A percentile compares a stretch with the other conserved stretches of the same genome.
Evolutionary conservation across 2,329 filamentous ascomycete genomes (phyloP).

Genomic region (Zymoseptoria tritici): DNA sequence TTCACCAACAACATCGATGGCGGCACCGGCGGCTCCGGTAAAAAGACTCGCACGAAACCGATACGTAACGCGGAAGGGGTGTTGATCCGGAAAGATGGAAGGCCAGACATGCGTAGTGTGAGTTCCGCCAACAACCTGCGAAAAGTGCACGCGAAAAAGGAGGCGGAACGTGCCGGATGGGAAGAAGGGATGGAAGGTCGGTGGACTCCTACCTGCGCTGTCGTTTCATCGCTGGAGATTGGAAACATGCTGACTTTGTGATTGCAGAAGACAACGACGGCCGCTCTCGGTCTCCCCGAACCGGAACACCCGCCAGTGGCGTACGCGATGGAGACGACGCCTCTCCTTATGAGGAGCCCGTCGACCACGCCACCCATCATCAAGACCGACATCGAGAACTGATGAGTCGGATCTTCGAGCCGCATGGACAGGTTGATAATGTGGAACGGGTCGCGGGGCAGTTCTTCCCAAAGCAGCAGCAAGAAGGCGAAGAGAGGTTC

Average conservation of each 20-base stretch:
- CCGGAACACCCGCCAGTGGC: constrained; percentile 16
- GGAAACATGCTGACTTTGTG: constrained; percentile 1
- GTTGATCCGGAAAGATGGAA: constrained; percentile 45
- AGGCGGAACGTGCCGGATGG: constrained; percentile 30
- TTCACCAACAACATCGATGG: constrained; percentile 9
- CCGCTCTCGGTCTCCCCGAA: constrained; percentile 5
- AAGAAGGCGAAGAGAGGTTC: constrained; percentile 2
- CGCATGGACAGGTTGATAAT: constrained; percentile 11
- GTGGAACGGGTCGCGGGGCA: constrained; percentile 13
- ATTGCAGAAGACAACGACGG: constrained; percentile 14
- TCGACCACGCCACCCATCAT: constrained; percentile 4
- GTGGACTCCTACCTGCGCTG: constrained; percentile 7
- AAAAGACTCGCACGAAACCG: constrained; percentile 45
- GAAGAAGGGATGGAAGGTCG: constrained; percentile 16
- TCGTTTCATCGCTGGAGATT: constrained; percentile 11
- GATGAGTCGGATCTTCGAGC: constrained; percentile 27
- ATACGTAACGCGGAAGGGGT: constrained; percentile 44
- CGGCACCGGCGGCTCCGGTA: constrained; percentile 21
- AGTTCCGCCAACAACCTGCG: constrained; percentile 45
- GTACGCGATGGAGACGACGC: constrained; percentile 12
- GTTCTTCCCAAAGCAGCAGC: constrained; percentile 16
- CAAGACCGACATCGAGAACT: constrained; percentile 24
- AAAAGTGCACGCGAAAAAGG: constrained; percentile 45
- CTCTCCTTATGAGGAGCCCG: constrained; percentile 9
- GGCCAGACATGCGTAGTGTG: constrained; percentile 46